A percentile compares a stretch with the other conserved stretches of the same genome.
Conservation (phyloP, 208 protist species). For the Wallacemonas collosoma region DNA sequence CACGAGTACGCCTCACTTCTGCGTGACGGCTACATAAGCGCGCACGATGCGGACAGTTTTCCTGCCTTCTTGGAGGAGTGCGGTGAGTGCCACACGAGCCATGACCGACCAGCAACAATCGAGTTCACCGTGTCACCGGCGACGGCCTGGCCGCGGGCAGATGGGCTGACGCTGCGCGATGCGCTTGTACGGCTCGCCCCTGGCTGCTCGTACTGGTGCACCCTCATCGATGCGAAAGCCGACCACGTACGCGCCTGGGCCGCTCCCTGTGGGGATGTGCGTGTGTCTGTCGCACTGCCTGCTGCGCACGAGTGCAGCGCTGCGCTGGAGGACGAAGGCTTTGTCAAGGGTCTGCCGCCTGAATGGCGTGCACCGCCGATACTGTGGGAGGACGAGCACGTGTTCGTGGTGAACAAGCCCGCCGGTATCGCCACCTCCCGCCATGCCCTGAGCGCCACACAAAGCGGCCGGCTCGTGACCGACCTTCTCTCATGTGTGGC, state of each 20-base stretch:
- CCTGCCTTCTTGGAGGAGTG: conserved; percentile 80
- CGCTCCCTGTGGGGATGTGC: conserved; percentile 47
- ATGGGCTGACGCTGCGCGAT: conserved; percentile 18
- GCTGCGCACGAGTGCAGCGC: conserved; percentile 59
- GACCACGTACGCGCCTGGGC: conserved; percentile 23
- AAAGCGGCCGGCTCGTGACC: conserved; percentile 24
- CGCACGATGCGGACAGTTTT: conserved; percentile 48
- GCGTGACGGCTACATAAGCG: conserved; percentile 39
- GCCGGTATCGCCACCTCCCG: conserved; percentile 69
- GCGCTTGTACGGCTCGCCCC: conserved; percentile 59
- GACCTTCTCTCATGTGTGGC: conserved; percentile 62
- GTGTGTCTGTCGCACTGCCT: conserved; percentile 58
- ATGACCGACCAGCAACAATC: conserved; percentile 40
- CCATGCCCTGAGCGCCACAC: conserved; percentile 72
- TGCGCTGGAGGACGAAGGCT: conserved; percentile 18
- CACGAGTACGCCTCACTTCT: conserved; percentile 63
- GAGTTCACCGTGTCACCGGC: conserved; percentile 38
- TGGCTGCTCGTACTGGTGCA: conserved; percentile 73
- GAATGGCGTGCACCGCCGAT: conserved; percentile 24
- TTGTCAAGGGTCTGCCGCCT: neutral
- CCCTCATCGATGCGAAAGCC: conserved; percentile 39
- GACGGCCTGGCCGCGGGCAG: neutral
- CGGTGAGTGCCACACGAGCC: conserved; percentile 63
- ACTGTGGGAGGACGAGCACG: conserved; percentile 71
- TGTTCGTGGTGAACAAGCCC: conserved; percentile 80